phyloP scores from a whole-genome alignment of 257 asterid species.

The Nicotiana tabacum region DNA sequence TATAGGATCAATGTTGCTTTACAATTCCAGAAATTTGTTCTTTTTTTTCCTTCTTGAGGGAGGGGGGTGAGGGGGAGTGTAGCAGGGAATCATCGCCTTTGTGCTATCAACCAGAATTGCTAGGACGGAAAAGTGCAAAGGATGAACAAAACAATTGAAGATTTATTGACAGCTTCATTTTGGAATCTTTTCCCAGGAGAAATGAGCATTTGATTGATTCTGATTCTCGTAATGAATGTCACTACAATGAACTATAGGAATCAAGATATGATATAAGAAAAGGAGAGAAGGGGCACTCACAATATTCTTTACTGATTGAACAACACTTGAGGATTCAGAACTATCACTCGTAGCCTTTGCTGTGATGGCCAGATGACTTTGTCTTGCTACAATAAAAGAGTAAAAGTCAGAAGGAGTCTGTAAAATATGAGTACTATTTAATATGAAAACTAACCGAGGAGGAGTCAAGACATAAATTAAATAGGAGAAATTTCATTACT shows the following conservation, averaged over 20 bases:
- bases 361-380: constrained; percentile 28
- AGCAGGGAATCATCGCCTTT: background rate
- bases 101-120: background rate
- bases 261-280: background rate
- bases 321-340: constrained; percentile 41
- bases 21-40: background rate
- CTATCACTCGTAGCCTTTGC: constrained; percentile 65
- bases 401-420: background rate
- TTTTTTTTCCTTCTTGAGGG: background rate
- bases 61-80: background rate
- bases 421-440: background rate
- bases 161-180: background rate
- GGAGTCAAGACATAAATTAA: background rate
- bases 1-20: background rate
- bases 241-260: background rate
- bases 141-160: background rate
- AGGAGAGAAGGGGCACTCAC: constrained; percentile 44
- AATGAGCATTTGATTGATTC: background rate
- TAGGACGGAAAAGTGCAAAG: background rate
- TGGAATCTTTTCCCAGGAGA: background rate
- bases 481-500: background rate
- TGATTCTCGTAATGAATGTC: background rate
- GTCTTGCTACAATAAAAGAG: constrained; percentile 35
- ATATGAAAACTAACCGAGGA: background rate
- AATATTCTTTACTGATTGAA: constrained; percentile 53